Percentiles rank a stretch among this genome's conserved stretches.
Conservation (phyloP, 345 rosid species). For the Acer saccharum region DNA sequence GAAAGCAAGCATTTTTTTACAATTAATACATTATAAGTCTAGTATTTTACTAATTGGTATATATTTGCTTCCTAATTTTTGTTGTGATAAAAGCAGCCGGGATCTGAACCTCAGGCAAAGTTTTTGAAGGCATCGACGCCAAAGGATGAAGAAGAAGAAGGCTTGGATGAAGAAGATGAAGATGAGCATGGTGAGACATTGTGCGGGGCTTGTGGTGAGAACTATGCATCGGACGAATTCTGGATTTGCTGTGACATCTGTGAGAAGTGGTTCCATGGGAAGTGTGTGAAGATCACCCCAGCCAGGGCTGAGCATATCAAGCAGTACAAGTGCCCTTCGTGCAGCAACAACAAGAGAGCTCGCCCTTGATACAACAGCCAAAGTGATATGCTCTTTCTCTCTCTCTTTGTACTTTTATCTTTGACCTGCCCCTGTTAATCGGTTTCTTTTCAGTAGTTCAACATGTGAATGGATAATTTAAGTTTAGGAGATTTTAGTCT, state of each 20-base stretch:
- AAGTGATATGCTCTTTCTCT: not conserved
- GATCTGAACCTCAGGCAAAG: slow-evolving; percentile 47
- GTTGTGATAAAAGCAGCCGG: slow-evolving; percentile 26
- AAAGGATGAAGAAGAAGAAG: slow-evolving; percentile 54
- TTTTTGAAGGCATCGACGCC: slow-evolving; percentile 30
- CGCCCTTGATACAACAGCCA: slow-evolving; percentile 36
- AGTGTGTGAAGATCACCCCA: slow-evolving; percentile 70
- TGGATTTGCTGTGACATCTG: slow-evolving; percentile 87
- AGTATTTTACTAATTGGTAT: not conserved
- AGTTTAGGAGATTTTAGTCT: slow-evolving; percentile 17
- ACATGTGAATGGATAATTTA: slow-evolving; percentile 19
- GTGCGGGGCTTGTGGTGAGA: slow-evolving; percentile 77
- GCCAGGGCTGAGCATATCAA: slow-evolving; percentile 69
- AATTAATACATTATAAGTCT: not conserved
- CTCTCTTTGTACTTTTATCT: slow-evolving; percentile 6
- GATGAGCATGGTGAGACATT: slow-evolving; percentile 64
- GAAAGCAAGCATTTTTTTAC: not conserved
- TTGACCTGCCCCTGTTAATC: slow-evolving; percentile 17
- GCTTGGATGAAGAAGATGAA: slow-evolving; percentile 51
- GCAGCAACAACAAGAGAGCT: slow-evolving; percentile 73
- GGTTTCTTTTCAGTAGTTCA: slow-evolving; percentile 21
- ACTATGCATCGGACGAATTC: slow-evolving; percentile 70
- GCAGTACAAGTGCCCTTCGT: slow-evolving; percentile 70
- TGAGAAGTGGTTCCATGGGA: slow-evolving; percentile 78
- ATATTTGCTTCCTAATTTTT: not conserved